Conservation (phyloP, 169 alveolate species). For the Plasmodium cynomolgi region DNA sequence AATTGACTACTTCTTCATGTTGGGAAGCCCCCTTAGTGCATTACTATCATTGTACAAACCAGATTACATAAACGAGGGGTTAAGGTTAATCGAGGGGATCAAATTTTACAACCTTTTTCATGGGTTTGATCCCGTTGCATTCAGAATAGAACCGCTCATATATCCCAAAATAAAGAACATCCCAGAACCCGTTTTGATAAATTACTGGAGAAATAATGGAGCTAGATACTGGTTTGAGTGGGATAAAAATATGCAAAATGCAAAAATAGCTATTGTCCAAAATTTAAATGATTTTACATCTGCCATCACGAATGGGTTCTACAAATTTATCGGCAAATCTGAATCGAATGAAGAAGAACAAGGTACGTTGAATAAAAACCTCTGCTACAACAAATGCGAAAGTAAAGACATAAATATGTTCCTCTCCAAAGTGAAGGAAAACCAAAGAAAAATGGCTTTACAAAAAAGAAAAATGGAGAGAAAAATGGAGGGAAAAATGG, state of each 20-base stretch:
- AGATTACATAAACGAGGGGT: conserved; percentile 81
- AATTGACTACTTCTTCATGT: conserved; percentile 85
- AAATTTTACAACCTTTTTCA: conserved; percentile 86
- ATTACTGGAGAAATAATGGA: conserved; percentile 89
- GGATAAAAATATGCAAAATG: conserved; percentile 87
- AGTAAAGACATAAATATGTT: conserved; percentile 77
- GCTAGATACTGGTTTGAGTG: conserved; percentile 89
- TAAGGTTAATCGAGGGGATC: conserved; percentile 78
- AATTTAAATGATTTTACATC: conserved; percentile 81
- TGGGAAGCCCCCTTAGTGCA: conserved; percentile 89
- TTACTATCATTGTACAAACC: conserved; percentile 83
- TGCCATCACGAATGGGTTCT: conserved; percentile 78
- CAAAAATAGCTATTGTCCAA: conserved; percentile 79
- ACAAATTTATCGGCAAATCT: conserved; percentile 73
- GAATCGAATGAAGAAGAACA: conserved; percentile 75
- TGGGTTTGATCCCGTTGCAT: conserved; percentile 90
- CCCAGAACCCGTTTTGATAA: conserved; percentile 88
- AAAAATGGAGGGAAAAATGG: conserved; percentile 37
- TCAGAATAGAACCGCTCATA: conserved; percentile 86
- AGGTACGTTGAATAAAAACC: conserved; percentile 63
- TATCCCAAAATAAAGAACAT: conserved; percentile 80
- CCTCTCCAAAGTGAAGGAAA: conserved; percentile 74
- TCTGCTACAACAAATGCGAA: conserved; percentile 75
- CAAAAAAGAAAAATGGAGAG: conserved; percentile 56
- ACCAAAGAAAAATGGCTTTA: conserved; percentile 71